A percentile compares a stretch with the other conserved stretches of the same genome.
Evolutionary conservation across 257 asterid genomes (phyloP).

Genomic region (Nicotiana otophora): DNA sequence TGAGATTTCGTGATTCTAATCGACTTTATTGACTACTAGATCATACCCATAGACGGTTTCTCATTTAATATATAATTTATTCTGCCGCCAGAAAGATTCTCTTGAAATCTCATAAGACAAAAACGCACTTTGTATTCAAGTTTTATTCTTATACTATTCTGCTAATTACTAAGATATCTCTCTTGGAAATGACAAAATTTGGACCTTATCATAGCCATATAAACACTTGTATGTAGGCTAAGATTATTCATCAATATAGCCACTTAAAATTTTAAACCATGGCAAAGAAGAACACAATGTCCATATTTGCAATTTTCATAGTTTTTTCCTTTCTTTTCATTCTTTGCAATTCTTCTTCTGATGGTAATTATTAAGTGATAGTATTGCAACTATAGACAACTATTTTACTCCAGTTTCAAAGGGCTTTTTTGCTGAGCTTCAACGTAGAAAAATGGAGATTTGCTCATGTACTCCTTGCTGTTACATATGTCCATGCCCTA

Average conservation of each 20-base stretch:
- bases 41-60: no score
- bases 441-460: slow-evolving; percentile 9
- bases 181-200: neutral
- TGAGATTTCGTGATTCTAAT: no score
- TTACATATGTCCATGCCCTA: neutral
- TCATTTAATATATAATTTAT: neutral
- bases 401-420: slow-evolving; percentile 10
- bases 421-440: neutral
- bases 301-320: neutral
- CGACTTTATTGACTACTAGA: no score
- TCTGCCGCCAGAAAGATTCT: neutral
- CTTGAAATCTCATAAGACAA: neutral
- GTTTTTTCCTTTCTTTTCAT: neutral
- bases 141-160: neutral
- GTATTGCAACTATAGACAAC: neutral
- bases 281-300: neutral
- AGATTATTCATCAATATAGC: neutral
- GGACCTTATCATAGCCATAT: neutral
- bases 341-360: neutral
- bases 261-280: neutral
- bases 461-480: slow-evolving; percentile 8
- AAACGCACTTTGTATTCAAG: neutral
- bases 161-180: neutral
- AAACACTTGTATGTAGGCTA: neutral
- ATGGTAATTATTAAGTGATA: neutral